These are phyloP conservation scores for Pistacia vera DNA, from an alignment of 345 rosid species.

Conservation along the genomic window DNA sequence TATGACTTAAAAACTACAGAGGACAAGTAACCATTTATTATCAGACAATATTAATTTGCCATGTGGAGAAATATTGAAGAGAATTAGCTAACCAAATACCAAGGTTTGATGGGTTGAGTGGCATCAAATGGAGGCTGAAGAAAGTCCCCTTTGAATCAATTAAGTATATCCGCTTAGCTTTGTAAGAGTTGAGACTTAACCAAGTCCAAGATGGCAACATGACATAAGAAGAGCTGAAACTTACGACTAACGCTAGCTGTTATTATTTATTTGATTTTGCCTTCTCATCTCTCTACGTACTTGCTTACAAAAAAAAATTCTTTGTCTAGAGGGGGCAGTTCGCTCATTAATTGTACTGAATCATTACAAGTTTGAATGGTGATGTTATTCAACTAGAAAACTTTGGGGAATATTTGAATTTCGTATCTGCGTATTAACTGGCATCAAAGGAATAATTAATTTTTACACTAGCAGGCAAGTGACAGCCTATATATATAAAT, in stretches of 20 bases:
- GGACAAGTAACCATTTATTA: neutral
- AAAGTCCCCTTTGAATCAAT: neutral
- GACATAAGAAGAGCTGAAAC: neutral
- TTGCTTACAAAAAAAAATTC: neutral
- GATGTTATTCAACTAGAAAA: neutral
- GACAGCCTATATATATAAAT: neutral
- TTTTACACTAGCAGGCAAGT: neutral
- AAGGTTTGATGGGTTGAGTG: neutral
- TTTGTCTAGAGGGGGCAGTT: neutral
- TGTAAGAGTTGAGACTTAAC: neutral
- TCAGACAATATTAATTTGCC: neutral
- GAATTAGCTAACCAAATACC: neutral
- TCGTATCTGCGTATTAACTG: neutral
- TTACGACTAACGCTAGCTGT: neutral
- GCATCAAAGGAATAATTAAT: neutral
- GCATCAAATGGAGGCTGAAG: neutral
- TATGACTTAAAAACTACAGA: neutral
- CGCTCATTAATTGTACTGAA: neutral
- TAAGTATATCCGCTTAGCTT: neutral
- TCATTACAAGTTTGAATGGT: neutral
- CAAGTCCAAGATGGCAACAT: constrained; percentile 6
- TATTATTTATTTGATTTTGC: neutral
- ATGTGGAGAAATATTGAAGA: neutral
- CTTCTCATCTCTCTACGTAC: neutral
- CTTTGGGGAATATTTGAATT: neutral